Conservation (phyloP, 2,329 filamentous ascomycete genomes). For the Colletotrichum lindemuthianum region DNA sequence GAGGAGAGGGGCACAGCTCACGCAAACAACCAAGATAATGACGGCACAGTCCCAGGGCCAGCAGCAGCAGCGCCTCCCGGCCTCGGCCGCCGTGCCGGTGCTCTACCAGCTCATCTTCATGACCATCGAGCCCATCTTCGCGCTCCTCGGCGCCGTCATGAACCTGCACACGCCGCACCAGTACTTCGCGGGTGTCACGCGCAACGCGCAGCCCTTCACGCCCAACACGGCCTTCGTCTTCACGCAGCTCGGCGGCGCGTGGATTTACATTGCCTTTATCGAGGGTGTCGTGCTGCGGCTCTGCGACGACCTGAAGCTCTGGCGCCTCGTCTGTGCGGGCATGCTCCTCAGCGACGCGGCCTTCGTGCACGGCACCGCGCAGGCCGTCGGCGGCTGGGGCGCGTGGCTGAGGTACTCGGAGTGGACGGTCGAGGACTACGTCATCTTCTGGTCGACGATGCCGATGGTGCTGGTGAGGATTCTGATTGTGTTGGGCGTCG, state of each 20-base stretch:
- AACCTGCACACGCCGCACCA: constrained; percentile 41
- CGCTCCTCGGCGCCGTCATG: constrained; percentile 44
- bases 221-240: constrained; percentile 43
- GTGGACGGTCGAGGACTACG: constrained; percentile 45
- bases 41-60: neutral
- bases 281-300: constrained; percentile 48
- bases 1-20: too few species aligned
- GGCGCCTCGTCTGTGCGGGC: constrained; percentile 47
- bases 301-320: constrained; percentile 46
- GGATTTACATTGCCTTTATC: constrained; percentile 50
- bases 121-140: constrained; percentile 48
- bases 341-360: constrained; percentile 49
- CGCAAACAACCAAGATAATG: neutral
- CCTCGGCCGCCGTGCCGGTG: constrained; percentile 42
- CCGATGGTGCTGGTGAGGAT: constrained; percentile 43
- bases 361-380: constrained; percentile 43
- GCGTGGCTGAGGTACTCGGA: constrained; percentile 37
- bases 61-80: constrained; percentile 9
- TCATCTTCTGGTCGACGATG: constrained; percentile 41
- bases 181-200: constrained; percentile 46
- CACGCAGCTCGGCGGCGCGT: constrained; percentile 44
- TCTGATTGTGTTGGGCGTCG: constrained; percentile 43
- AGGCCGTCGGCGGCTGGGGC: constrained; percentile 48
- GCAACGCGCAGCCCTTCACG: constrained; percentile 36
- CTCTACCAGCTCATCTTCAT: constrained; percentile 46